Conservation (phyloP, 345 rosid species). For the Turritis glabra region DNA sequence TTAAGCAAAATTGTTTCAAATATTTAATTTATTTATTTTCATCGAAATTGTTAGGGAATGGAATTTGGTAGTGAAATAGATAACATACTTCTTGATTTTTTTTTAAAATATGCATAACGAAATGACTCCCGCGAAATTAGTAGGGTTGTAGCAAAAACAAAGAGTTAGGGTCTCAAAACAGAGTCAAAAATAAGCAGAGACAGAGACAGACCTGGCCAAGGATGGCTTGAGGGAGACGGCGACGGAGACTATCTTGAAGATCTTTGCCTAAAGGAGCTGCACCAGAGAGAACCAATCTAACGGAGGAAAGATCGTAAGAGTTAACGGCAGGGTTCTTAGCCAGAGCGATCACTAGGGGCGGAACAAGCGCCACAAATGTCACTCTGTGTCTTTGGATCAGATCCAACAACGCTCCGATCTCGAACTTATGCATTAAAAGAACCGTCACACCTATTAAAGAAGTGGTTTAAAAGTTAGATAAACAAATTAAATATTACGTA, state of each 20-base stretch:
- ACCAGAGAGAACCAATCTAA: constrained; percentile 80
- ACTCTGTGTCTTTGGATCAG: constrained; percentile 70
- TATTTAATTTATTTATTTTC: background rate
- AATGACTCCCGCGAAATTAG: constrained; percentile 6
- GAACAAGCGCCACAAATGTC: constrained; percentile 82
- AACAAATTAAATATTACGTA: background rate
- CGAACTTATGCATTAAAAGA: constrained; percentile 85
- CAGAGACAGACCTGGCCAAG: constrained; percentile 70
- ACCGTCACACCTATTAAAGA: constrained; percentile 54
- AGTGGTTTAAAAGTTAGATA: background rate
- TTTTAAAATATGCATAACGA: background rate
- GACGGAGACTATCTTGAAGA: constrained; percentile 68
- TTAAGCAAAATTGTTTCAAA: background rate
- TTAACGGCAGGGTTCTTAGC: constrained; percentile 76
- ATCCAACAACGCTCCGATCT: constrained; percentile 68
- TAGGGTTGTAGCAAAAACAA: background rate
- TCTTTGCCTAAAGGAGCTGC: constrained; percentile 96
- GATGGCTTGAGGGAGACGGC: constrained; percentile 69
- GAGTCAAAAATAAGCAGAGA: background rate
- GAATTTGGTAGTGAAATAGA: background rate
- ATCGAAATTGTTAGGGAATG: background rate
- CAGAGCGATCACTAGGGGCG: constrained; percentile 79
- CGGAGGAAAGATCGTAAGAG: constrained; percentile 64
- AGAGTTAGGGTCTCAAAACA: no score
- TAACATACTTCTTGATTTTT: background rate